Conservation (phyloP, 176 grass and related monocot species). For the Bothriochloa decipiens region DNA sequence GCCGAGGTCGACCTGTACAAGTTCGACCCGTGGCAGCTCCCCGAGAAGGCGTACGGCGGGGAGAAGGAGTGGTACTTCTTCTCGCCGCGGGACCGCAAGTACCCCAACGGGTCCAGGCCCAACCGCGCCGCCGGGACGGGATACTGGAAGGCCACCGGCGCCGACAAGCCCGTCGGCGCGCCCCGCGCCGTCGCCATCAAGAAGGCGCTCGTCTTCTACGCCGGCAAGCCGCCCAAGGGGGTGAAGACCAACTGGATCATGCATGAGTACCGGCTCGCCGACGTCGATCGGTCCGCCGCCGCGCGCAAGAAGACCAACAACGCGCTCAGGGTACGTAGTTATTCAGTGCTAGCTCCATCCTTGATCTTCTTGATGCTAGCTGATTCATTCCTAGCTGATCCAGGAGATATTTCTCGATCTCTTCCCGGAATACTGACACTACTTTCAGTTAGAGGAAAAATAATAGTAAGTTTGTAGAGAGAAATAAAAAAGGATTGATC, state of each 20-base stretch:
- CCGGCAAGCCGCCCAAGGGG: constrained; percentile 66
- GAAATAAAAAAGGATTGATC: neutral
- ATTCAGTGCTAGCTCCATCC: neutral
- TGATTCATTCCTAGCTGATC: no score
- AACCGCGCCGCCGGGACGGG: constrained; percentile 75
- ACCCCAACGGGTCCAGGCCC: constrained; percentile 80
- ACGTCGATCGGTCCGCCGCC: constrained; percentile 70
- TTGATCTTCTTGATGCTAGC: no score
- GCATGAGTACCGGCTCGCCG: constrained; percentile 94
- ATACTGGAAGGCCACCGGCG: constrained; percentile 97
- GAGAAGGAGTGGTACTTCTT: constrained; percentile 99
- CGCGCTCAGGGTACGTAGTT: constrained; percentile 55
- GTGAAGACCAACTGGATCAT: constrained; percentile 99
- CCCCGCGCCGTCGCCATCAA: constrained; percentile 74
- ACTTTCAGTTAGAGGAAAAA: neutral
- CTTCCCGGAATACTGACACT: neutral
- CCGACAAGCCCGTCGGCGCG: constrained; percentile 80
- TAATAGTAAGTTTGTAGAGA: neutral
- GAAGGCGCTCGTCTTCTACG: constrained; percentile 83
- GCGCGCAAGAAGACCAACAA: constrained; percentile 66
- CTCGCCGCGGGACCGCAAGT: constrained; percentile 83
- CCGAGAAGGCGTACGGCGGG: constrained; percentile 63
- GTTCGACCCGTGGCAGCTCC: constrained; percentile 73
- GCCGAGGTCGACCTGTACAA: constrained; percentile 88
- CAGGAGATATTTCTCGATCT: no score